Evolutionary conservation across 352 stramenopile species (phyloP), one percentile per base, ranked within the genome.

Genomic region (Peronospora belbahrii): DNA sequence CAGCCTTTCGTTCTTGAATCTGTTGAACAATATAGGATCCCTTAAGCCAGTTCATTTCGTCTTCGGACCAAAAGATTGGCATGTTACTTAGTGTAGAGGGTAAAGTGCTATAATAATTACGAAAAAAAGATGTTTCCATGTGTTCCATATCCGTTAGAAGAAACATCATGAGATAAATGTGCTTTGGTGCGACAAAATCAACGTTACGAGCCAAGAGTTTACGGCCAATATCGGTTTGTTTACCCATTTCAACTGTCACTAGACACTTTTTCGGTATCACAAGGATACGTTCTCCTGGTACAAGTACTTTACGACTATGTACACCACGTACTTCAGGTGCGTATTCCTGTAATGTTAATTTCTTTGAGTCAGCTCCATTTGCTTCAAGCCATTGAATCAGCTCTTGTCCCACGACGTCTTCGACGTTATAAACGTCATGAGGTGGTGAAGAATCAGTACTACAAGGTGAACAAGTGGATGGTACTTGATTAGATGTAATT

Each of bases 91-190:
- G 65, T 17, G 86, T 97, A 36, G 79, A 78, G 4, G 97, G 97
- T 31, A 99, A 59, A 22, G 97, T 98, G 53, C 96, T 91, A 67
- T 99, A 99, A 67, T 99, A 99, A 22, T 93, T 95, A 23, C 70
- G 76, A 62, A 87, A 93, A 55, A 93, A 93, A 34, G 83, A 91
- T 20, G 65, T 62, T 9, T 90, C 78, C 36, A 84, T 59, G 35
- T 94, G 66, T 59, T 98, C 93, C 65, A 95, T 93, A 69, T 99
- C 96, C 48, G 89, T 97, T 9, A 99, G 74, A 23, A 99, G 62
- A 66, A 97, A 99, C 56, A 99, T 89, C 92, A 99, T 98, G 42
- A 99, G 83, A 65, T 97, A 99, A 45, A 99, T 98, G 71, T 99
- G 96, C 73, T 99, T 99, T 45, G 96, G 95, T 17, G 96, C 96